phyloP scores from a whole-genome alignment of 306 rosid species.

The Cicer yamashitae region DNA sequence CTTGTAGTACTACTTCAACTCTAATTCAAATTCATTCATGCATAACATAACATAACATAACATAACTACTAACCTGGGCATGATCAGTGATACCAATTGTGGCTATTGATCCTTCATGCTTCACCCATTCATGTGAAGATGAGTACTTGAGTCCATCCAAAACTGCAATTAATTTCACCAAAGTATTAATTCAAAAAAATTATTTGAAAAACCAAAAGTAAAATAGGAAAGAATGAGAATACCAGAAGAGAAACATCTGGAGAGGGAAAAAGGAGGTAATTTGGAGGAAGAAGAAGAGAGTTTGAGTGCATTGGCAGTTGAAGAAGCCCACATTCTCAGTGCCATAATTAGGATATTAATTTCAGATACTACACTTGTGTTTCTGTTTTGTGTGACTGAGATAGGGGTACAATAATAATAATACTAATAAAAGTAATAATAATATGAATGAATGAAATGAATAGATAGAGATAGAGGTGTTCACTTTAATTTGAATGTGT shows the following conservation, averaged over 20 bases:
- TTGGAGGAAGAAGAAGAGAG: constrained; percentile 63
- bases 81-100: constrained; percentile 90
- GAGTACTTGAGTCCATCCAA: constrained; percentile 96
- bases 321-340: constrained; percentile 95
- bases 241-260: constrained; percentile 90
- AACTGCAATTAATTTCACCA: constrained; percentile 52
- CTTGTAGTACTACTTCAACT: not conserved
- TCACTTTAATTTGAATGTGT: constrained; percentile 35
- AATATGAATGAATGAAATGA: constrained; percentile 14
- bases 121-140: constrained; percentile 96
- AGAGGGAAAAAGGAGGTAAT: constrained; percentile 66
- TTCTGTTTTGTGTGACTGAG: not conserved
- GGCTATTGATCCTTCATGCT: constrained; percentile 90
- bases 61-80: constrained; percentile 69
- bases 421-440: not conserved
- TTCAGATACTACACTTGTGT: not conserved
- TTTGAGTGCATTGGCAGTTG: constrained; percentile 88
- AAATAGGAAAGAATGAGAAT: constrained; percentile 21
- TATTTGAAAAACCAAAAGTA: not conserved
- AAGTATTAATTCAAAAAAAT: not conserved
- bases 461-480: not conserved
- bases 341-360: constrained; percentile 57
- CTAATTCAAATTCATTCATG: not conserved
- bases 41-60: no score
- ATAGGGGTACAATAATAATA: not conserved